Evolutionary conservation across 345 rosid species (phyloP).

Genomic region (Dipteronia dyeriana): DNA sequence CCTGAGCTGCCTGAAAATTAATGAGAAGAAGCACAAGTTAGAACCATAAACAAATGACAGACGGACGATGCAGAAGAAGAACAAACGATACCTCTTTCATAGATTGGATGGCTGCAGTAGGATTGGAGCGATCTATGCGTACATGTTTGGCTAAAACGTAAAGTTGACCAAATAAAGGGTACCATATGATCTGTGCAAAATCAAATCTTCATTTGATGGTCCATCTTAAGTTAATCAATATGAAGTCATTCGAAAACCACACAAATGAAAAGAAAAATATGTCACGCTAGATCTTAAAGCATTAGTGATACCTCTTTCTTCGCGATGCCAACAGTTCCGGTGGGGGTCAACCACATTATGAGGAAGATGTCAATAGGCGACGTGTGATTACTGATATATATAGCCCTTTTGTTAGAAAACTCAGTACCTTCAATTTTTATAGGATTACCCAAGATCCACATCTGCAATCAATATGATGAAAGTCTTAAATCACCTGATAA

Average conservation of each 20-base stretch:
- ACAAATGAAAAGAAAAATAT: no score
- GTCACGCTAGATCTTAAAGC: no score
- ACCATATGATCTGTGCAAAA: constrained; percentile 48
- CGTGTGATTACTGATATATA: constrained; percentile 58
- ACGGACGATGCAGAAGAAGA: not conserved
- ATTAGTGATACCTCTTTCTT: constrained; percentile 48
- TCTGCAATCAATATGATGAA: constrained; percentile 37
- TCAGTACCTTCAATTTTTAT: constrained; percentile 51
- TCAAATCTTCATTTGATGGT: not conserved
- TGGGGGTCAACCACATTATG: constrained; percentile 57
- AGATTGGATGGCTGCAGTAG: constrained; percentile 43
- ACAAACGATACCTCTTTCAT: constrained; percentile 44
- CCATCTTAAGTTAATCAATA: not conserved
- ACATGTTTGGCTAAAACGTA: constrained; percentile 53
- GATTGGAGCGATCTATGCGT: constrained; percentile 57
- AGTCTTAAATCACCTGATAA: not conserved
- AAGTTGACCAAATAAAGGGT: constrained; percentile 59
- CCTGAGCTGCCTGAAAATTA: constrained; percentile 33
- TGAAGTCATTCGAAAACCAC: no score
- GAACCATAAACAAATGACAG: not conserved
- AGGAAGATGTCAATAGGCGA: constrained; percentile 60
- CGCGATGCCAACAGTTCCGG: constrained; percentile 57
- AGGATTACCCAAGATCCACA: constrained; percentile 64
- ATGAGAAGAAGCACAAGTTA: constrained; percentile 6
- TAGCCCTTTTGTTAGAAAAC: constrained; percentile 47